Evolutionary conservation across 2,329 filamentous ascomycete species (phyloP), one percentile per base, ranked within the genome.

Genomic region (Periconia sp.): DNA sequence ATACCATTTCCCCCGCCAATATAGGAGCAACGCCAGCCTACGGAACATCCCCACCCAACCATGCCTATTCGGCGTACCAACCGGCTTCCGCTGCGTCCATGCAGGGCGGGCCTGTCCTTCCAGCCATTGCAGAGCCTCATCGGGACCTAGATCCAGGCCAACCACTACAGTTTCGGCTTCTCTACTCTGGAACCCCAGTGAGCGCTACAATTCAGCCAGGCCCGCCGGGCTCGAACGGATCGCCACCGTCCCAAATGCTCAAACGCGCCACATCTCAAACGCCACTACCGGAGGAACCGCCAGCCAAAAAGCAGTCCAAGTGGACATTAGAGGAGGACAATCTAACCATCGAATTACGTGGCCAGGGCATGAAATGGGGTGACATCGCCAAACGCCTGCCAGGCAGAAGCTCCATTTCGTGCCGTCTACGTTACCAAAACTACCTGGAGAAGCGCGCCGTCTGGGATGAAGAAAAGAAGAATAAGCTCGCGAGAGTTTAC

Each of bases 381-480:
- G 92, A 97, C 70, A 96, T 97, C 61, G 94, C 90, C 49, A 95
- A 92, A 75, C 83, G 86, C 41, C 76, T 97, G 36, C 91, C 91
- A 3, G 92, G 92, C 46, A 84, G 92, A 59, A 96, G 90, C 71
- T 87, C 90, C 43, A 96, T 96, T 62, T 95, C 90, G 60, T 97
- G 92, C 71, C 86, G 92, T 29, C 79, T 97, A 37, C 91, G 96
- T 65, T 97, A 96, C 69, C 92, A 97, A 64, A 97, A 97, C 69
- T 97, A 97, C 68, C 82, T 96, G 38, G 92, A 97, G 71, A 82
- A 91, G 63, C 82, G 91, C 44, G 90, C 88, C 61, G 89, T 95
- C 68, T 97, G 92, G 92, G 91, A 96, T 63, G 92, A 97, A 65
- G 92, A 97, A 70, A 88, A 89, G 68, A 96, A 96, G 76, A 95